Evolutionary conservation across 129 eudicot genomes (phyloP).

Genomic region (Glebionis coronaria): DNA sequence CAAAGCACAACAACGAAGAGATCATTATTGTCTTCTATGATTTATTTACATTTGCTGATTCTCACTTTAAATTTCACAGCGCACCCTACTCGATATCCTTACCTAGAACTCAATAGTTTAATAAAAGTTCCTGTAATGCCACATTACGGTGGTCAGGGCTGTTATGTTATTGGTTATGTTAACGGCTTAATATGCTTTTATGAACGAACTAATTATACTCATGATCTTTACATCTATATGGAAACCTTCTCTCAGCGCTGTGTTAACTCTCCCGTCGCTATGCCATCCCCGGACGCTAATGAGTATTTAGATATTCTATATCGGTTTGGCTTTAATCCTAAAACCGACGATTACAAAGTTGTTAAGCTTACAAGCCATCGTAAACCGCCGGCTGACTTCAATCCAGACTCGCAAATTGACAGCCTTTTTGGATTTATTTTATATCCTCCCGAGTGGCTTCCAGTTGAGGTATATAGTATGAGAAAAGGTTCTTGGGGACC

Average conservation of each 20-base stretch:
- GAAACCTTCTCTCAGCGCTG: too few species aligned
- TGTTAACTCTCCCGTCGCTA: too few species aligned
- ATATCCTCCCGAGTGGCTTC: neutral
- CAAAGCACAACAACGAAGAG: too few species aligned
- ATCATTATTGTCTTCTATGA: too few species aligned
- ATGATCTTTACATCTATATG: too few species aligned
- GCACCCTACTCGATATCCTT: too few species aligned
- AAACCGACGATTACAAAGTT: conserved; percentile 10
- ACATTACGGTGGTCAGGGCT: neutral
- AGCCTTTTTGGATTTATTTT: too few species aligned
- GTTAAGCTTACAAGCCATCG: neutral
- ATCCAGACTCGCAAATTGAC: too few species aligned
- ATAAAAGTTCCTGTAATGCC: neutral
- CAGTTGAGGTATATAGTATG: conserved; percentile 17
- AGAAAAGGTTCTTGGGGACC: conserved; percentile 4
- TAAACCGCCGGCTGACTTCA: too few species aligned
- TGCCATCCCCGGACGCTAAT: neutral
- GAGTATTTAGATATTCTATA: neutral
- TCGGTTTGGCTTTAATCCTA: neutral
- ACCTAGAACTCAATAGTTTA: neutral
- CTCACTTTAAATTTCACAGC: too few species aligned
- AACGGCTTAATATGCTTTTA: conserved; percentile 5
- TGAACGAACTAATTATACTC: too few species aligned
- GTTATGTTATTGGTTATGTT: neutral
- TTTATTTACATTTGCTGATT: too few species aligned